These are phyloP conservation scores for Glaciozyma martinii DNA, from an alignment of 768 basidiomycete species.

Conservation along the genomic window DNA sequence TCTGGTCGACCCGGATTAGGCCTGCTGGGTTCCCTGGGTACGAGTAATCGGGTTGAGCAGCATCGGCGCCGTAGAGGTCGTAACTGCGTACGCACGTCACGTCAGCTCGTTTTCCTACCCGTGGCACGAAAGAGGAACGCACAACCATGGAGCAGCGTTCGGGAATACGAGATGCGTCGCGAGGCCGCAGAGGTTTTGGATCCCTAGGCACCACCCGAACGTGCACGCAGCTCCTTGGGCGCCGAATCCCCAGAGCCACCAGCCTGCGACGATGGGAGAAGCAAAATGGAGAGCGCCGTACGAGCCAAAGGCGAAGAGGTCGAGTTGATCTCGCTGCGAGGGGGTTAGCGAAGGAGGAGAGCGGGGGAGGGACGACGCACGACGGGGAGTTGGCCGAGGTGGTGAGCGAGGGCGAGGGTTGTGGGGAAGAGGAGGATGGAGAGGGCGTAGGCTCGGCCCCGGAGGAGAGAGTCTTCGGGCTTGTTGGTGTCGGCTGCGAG, in stretches of 20 bases:
- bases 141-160: conserved; percentile 29
- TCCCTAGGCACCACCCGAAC: conserved; percentile 22
- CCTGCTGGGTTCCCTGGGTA: conserved; percentile 28
- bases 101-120: background rate
- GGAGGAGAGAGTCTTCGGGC: background rate
- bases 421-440: conserved; percentile 14
- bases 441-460: conserved; percentile 13
- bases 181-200: conserved; percentile 24
- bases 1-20: conserved; percentile 20
- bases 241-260: conserved; percentile 31
- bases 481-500: conserved; percentile 13
- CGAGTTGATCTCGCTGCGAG: conserved; percentile 12
- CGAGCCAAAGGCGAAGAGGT: conserved; percentile 22
- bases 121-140: background rate
- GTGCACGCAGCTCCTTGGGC: conserved; percentile 22
- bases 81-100: conserved; percentile 8
- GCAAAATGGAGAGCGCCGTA: conserved; percentile 30
- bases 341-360: background rate
- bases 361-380: background rate
- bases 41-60: conserved; percentile 24
- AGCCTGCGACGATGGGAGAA: conserved; percentile 20
- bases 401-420: background rate
- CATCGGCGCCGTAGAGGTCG: conserved; percentile 26
- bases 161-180: conserved; percentile 28
- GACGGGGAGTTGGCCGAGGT: background rate